These are phyloP conservation scores for Prunus fruticosa DNA, from an alignment of 306 rosid genomes.

Conservation along the genomic window DNA sequence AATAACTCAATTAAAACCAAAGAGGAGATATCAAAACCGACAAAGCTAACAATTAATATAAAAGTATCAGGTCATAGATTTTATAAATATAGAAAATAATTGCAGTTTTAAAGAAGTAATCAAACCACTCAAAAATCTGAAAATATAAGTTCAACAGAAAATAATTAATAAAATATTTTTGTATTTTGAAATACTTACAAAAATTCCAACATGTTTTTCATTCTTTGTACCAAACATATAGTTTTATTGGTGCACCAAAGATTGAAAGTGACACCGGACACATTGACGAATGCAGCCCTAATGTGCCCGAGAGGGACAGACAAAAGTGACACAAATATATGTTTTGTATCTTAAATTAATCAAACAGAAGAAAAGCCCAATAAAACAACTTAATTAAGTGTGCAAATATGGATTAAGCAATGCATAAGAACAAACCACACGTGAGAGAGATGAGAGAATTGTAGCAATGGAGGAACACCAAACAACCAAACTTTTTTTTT, in stretches of 20 bases:
- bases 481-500: neutral
- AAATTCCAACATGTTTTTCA: no score
- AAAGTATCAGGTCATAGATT: no score
- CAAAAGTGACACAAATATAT: neutral
- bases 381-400: neutral
- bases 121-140: no score
- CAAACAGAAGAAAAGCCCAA: neutral
- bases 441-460: neutral
- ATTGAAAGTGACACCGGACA: neutral
- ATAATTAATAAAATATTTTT: no score
- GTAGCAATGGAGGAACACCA: neutral
- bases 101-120: no score
- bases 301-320: neutral
- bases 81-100: no score
- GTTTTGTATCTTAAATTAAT: neutral
- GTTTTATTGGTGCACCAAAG: neutral
- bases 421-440: neutral
- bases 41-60: no score
- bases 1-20: no score
- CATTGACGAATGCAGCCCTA: neutral
- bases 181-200: no score
- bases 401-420: neutral
- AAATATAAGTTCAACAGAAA: no score
- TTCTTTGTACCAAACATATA: neutral
- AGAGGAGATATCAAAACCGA: no score